Conservation (phyloP, 129 eudicot species). For the Dittrichia graveolens region DNA sequence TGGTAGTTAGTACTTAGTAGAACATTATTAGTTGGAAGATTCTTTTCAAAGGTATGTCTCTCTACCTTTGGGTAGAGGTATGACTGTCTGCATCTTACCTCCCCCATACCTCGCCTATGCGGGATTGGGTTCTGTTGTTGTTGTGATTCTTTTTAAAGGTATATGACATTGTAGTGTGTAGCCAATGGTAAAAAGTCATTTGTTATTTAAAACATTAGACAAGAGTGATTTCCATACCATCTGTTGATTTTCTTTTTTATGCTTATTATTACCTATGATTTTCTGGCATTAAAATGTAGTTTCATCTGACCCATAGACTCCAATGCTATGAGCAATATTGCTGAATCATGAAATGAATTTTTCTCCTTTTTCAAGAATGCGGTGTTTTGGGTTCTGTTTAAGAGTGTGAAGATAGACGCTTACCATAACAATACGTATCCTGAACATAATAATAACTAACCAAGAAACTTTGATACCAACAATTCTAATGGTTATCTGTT, state of each 20-base stretch:
- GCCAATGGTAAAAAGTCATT: not conserved
- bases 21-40: conserved; percentile 9
- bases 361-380: not conserved
- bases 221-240: not conserved
- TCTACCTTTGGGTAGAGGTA: no score
- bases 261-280: not conserved
- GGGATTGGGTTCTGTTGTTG: no score
- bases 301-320: not conserved
- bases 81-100: no score
- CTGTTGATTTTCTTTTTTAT: not conserved
- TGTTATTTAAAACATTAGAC: no score
- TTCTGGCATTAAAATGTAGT: not conserved
- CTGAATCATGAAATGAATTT: not conserved
- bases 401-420: not conserved
- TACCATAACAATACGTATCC: not conserved
- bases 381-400: conserved; percentile 14
- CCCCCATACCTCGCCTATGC: no score
- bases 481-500: no score
- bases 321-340: conserved; percentile 2
- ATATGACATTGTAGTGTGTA: not conserved
- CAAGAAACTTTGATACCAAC: not conserved
- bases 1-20: not conserved
- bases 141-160: not conserved
- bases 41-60: not conserved
- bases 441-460: not conserved